Base-by-base conservation (phyloP, 495 filamentous ascomycete genomes). In the Viridothelium virens region DNA sequence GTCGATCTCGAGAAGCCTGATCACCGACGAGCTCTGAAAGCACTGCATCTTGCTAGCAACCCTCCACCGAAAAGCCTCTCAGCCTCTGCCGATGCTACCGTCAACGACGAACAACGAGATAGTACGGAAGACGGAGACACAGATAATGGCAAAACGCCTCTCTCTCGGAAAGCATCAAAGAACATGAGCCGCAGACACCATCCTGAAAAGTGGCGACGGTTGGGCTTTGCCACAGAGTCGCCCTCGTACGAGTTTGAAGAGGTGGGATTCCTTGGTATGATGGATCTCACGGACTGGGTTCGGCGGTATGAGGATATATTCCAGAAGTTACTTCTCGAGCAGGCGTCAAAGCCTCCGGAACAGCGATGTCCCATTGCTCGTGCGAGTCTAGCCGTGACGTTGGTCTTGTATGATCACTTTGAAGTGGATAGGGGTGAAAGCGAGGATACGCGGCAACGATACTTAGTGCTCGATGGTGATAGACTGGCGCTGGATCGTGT, bases 271-370 rank as follows among this genome's bases (percentile, higher is more conserved):
- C 76, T 99, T 50, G 94, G 95, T 31, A 91, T 99, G 87, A 96
- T 97, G 91, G 94, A 99, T 75, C 73, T 97, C 71, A 92, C 91
- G 6, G 92, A 97, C 75, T 99, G 90, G 74, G 90, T 96, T 61
- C 83, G 88, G 69, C 95, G 90, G 72, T 86, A 95, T 69, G 91
- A 96, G 72, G 91, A 97, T 74, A 85, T 86, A 41, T 97, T 94
- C 70, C 93, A 96, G 71, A 96, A 93, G 76, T 77, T 77, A 25
- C 81, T 99, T 44, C 79, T 96, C 34, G 94, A 99, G 75, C 92
- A 99, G 76, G 90, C 90, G 4, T 86, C 87, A 12, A 86, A 86
- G 72, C 83, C 88, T 5, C 64, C 82, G 9, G 79, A 85, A 63
- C 86, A 91, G 69, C 83, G 93, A 63, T 97, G 93, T 78, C 94